Percentiles rank a stretch among this genome's conserved stretches.
Evolutionary conservation across 1,284 basidiomycete species (phyloP).

Genomic region (Cryptococcus sp.): DNA sequence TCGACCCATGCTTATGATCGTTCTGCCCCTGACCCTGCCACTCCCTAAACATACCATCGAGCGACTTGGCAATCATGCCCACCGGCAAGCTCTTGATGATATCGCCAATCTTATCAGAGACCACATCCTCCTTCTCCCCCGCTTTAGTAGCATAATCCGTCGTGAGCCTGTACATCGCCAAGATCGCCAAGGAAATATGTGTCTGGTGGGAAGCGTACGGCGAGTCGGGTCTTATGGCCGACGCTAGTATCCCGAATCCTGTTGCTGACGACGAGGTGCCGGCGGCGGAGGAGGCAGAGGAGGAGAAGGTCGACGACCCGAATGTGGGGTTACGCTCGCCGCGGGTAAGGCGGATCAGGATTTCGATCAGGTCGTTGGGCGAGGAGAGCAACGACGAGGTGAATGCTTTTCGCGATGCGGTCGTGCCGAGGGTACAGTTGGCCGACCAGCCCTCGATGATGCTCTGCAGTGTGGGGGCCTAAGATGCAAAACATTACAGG

Average conservation of each 20-base stretch:
- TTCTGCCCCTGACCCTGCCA: slow-evolving; percentile 56
- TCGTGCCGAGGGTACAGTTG: slow-evolving; percentile 72
- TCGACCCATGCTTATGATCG: no score
- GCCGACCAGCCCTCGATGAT: slow-evolving; percentile 83
- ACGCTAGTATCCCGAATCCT: slow-evolving; percentile 44
- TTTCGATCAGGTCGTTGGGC: slow-evolving; percentile 79
- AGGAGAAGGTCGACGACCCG: slow-evolving; percentile 61
- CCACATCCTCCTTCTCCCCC: slow-evolving; percentile 66
- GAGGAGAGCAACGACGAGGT: slow-evolving; percentile 80
- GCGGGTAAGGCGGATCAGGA: slow-evolving; percentile 82
- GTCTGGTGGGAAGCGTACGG: slow-evolving; percentile 85
- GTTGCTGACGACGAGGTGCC: slow-evolving; percentile 49
- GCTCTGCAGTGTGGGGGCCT: slow-evolving; percentile 88
- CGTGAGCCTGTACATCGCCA: slow-evolving; percentile 82
- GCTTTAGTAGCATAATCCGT: slow-evolving; percentile 76
- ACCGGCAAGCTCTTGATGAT: slow-evolving; percentile 83
- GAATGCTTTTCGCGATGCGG: slow-evolving; percentile 79
- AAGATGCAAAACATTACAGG: slow-evolving; percentile 15
- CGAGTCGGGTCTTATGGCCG: slow-evolving; percentile 70
- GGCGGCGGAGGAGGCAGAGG: slow-evolving; percentile 17
- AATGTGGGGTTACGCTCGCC: slow-evolving; percentile 77
- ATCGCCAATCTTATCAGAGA: slow-evolving; percentile 78
- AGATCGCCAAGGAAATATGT: slow-evolving; percentile 84
- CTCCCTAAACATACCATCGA: slow-evolving; percentile 91
- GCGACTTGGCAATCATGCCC: slow-evolving; percentile 78